Evolutionary conservation across 495 filamentous ascomycete species (phyloP).

Genomic region (Hyaloscypha variabilis): DNA sequence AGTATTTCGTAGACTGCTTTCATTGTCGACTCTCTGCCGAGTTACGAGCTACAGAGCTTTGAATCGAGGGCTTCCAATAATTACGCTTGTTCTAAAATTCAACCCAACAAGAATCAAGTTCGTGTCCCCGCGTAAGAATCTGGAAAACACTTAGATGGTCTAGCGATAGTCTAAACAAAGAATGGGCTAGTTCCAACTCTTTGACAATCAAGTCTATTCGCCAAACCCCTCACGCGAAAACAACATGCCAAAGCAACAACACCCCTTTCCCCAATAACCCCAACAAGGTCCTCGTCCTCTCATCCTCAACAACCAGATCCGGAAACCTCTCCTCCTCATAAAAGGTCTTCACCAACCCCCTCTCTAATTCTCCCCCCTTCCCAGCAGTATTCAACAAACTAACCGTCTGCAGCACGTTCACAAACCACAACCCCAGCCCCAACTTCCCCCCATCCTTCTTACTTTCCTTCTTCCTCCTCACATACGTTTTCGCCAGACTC

Average conservation of each 20-base stretch:
- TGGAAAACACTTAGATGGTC: too few species aligned
- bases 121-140: too few species aligned
- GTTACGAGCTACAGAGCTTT: too few species aligned
- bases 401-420: conserved; percentile 19
- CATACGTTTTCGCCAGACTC: conserved; percentile 35
- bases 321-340: conserved; percentile 19
- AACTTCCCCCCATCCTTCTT: conserved; percentile 29
- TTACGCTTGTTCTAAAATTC: too few species aligned
- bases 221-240: too few species aligned
- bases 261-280: conserved; percentile 18
- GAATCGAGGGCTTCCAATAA: too few species aligned
- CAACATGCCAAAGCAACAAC: conserved; percentile 18
- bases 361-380: conserved; percentile 2
- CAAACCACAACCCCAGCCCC: conserved; percentile 19
- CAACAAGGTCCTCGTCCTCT: conserved; percentile 15
- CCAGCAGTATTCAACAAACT: conserved; percentile 17
- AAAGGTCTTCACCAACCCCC: conserved; percentile 10
- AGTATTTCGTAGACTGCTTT: too few species aligned
- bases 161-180: too few species aligned
- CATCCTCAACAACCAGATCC: conserved; percentile 15
- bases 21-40: too few species aligned
- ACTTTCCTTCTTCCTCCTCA: conserved; percentile 34
- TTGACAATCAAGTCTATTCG: too few species aligned
- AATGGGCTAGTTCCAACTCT: too few species aligned
- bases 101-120: too few species aligned